phyloP scores from a whole-genome alignment of 2,329 filamentous ascomycete species.

The Alternaria sp. region DNA sequence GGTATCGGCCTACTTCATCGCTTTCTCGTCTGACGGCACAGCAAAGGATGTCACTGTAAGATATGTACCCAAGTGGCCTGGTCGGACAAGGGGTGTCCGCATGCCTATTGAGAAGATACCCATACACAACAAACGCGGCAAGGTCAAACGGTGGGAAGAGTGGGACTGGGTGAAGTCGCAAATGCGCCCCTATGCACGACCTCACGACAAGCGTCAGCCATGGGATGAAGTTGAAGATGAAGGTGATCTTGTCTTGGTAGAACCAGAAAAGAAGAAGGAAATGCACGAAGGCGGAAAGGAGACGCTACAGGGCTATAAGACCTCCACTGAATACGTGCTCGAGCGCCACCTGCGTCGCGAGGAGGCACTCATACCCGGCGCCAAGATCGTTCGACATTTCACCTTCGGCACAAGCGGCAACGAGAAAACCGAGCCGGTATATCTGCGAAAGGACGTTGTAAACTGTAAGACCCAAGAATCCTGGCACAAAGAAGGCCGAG shows the following conservation, averaged over 20 bases:
- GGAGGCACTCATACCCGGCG: constrained; percentile 77
- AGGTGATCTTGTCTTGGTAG: constrained; percentile 74
- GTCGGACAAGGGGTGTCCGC: constrained; percentile 85
- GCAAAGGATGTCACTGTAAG: constrained; percentile 94
- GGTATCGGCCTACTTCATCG: constrained; percentile 87
- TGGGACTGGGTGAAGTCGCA: constrained; percentile 88
- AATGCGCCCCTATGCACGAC: constrained; percentile 73
- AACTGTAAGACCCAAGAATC: constrained; percentile 90
- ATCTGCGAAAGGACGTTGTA: constrained; percentile 77
- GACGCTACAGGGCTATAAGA: constrained; percentile 87
- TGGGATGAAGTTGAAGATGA: constrained; percentile 81
- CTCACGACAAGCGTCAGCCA: constrained; percentile 63
- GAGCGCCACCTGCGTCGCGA: constrained; percentile 88
- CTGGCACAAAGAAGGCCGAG: constrained; percentile 96
- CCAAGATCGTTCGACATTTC: constrained; percentile 76
- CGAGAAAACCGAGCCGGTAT: constrained; percentile 79
- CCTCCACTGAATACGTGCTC: constrained; percentile 82
- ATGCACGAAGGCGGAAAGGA: constrained; percentile 74
- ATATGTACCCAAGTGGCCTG: constrained; percentile 85
- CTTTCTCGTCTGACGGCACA: constrained; percentile 80
- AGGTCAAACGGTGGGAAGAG: constrained; percentile 75
- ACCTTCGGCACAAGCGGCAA: constrained; percentile 75
- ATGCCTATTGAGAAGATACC: constrained; percentile 81
- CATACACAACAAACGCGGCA: constrained; percentile 77
- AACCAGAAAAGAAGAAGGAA: constrained; percentile 66